Base-by-base conservation (phyloP, 352 stramenopile species). In the Phytophthora macrochlamydospora region DNA sequence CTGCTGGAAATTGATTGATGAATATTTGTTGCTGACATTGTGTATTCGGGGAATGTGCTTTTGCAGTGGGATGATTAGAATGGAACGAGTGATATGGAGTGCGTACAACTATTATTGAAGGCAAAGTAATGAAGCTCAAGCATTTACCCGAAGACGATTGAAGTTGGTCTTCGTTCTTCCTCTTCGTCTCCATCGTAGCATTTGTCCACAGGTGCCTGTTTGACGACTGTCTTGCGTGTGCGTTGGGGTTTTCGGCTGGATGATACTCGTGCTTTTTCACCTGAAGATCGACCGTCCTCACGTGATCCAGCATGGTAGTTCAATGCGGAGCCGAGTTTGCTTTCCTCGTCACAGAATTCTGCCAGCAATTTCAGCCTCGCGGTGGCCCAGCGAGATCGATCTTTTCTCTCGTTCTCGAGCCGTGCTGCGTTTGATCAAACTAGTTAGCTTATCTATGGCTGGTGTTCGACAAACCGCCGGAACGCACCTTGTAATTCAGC, bases 341-440 rank as follows among this genome's bases (percentile, higher is more conserved):
- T 90, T 55, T 92, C 85, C 76, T 92, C 85, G 53, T 93, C 85
- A 32, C 85, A 93, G 57, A 93, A 93, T 61, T 92, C 82, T 12
- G 83, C 83, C 6, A 93, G 70, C 42, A 93, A 65, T 64, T 91
- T 87, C 8, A 93, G 70, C 14, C 85, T 71, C 33, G 81, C 76
- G 14, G 79, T 86, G 4, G 85, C 85, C 83, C 85, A 93, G 8
- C 75, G 72, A 46, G 81, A 87, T 24, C 85, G 74, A 33, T 93
- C 85, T 57, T 73, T 78, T 12, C 83, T 74, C 45, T 93, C 85
- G 0, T 59, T 74, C 45, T 89, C 79, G 8, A 93, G 59, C 79
- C 87, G 80, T n/a, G 86, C 83, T 93, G 50, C 31, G 38, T 54
- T 29, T 29, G 24, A 40, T 59, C 13, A n/a, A n/a, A 6, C 8